Conservation (phyloP, 176 grass and related monocot genomes). For the Zoysia japonica region DNA sequence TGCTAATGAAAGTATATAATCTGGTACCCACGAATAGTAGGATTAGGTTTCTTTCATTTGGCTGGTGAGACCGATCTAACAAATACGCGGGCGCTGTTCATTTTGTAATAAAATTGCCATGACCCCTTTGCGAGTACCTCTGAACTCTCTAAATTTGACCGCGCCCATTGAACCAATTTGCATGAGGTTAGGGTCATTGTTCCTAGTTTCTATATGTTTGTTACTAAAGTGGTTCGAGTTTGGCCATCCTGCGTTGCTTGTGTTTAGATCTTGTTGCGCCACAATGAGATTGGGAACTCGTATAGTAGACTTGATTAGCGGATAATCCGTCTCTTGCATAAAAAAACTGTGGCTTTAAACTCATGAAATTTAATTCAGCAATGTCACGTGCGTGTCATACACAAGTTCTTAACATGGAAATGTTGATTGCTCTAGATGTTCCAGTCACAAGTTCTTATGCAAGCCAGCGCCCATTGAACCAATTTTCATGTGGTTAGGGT, state of each 20-base stretch:
- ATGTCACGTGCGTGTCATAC: not conserved
- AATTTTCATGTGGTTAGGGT: too few relatives aligned
- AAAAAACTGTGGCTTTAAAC: not conserved
- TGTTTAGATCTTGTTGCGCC: constrained; percentile 13
- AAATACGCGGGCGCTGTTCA: not conserved
- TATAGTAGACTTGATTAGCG: not conserved
- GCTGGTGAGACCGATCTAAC: not conserved
- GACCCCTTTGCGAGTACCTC: not conserved
- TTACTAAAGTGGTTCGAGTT: not conserved
- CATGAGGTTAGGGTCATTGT: not conserved
- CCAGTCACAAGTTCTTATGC: not conserved
- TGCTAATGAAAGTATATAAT: not conserved
- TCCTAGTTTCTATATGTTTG: not conserved
- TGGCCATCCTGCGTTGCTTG: not conserved
- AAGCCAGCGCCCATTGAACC: too few relatives aligned
- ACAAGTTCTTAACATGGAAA: not conserved
- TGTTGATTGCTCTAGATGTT: constrained; percentile 1
- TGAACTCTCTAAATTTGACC: not conserved
- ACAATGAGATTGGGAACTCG: not conserved
- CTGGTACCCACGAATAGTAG: not conserved
- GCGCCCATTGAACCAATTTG: not conserved
- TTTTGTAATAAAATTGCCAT: not conserved
- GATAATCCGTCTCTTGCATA: not conserved
- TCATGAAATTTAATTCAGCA: not conserved
- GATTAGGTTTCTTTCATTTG: not conserved